These are phyloP conservation scores for Mortierella sp. DNA, from an alignment of 371 early-diverging fungal genomes.

Conservation along the genomic window DNA sequence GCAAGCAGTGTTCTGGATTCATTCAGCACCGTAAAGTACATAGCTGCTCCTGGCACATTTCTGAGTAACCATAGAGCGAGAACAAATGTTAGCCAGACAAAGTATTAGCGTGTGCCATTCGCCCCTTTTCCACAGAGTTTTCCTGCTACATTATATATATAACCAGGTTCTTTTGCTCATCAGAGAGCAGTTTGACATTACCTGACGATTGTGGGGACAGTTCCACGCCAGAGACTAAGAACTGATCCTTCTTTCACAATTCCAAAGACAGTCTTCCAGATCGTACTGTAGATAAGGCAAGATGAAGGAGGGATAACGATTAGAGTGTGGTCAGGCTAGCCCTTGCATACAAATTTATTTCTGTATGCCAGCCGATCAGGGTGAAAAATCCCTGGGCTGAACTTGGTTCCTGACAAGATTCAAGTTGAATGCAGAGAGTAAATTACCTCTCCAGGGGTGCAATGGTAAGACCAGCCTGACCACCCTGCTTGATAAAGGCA, in stretches of 20 bases:
- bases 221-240: slow-evolving; percentile 93
- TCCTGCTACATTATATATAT: too few relatives aligned
- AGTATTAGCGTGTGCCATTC: too few relatives aligned
- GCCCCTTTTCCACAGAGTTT: too few relatives aligned
- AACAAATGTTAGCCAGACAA: not conserved
- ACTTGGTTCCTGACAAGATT: not conserved
- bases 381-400: not conserved
- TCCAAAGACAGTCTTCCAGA: slow-evolving; percentile 67
- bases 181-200: slow-evolving; percentile 34
- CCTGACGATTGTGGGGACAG: slow-evolving; percentile 86
- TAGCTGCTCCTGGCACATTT: slow-evolving; percentile 88
- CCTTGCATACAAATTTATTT: not conserved
- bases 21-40: slow-evolving; percentile 78
- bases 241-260: slow-evolving; percentile 76
- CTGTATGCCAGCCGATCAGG: not conserved
- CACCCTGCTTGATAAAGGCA: slow-evolving; percentile 62
- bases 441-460: slow-evolving; percentile 54
- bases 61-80: slow-evolving; percentile 44
- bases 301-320: too few relatives aligned
- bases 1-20: slow-evolving; percentile 59
- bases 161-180: too few relatives aligned
- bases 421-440: not conserved
- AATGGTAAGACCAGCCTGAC: slow-evolving; percentile 48
- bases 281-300: slow-evolving; percentile 49
- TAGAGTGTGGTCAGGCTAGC: not conserved